phyloP scores from a whole-genome alignment of 2,329 filamentous ascomycete genomes.

The Alternaria consortialis region DNA sequence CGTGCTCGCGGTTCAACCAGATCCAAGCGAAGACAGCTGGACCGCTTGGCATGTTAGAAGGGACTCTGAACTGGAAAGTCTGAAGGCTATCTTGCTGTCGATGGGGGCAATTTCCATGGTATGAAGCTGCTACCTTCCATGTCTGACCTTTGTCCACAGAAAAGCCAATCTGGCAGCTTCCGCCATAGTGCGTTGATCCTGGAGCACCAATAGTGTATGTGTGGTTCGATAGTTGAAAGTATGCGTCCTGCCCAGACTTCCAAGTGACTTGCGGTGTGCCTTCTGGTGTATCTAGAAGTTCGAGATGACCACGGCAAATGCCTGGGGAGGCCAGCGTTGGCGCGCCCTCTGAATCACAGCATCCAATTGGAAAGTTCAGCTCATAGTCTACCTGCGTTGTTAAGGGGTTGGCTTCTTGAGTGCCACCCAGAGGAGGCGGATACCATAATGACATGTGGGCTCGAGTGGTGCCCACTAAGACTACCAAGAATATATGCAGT shows the following conservation, averaged over 20 bases:
- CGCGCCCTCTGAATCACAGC: constrained; percentile 45
- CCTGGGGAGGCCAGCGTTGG: constrained; percentile 31
- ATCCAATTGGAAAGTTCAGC: constrained; percentile 55
- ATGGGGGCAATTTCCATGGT: constrained; percentile 57
- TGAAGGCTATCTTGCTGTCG: constrained; percentile 48
- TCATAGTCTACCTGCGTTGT: constrained; percentile 17
- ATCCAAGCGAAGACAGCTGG: constrained; percentile 55
- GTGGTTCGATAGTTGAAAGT: constrained; percentile 39
- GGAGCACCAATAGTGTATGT: constrained; percentile 21
- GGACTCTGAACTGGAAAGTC: constrained; percentile 54
- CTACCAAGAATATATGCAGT: not conserved
- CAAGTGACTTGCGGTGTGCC: constrained; percentile 51
- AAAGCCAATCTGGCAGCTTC: constrained; percentile 56
- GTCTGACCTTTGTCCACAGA: constrained; percentile 52
- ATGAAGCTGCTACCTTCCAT: constrained; percentile 54
- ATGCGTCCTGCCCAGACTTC: constrained; percentile 50
- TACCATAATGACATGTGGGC: constrained; percentile 53
- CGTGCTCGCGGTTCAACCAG: constrained; percentile 58
- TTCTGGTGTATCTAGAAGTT: constrained; percentile 52
- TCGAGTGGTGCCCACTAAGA: not conserved
- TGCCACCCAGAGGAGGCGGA: constrained; percentile 53
- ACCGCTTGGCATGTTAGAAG: constrained; percentile 50
- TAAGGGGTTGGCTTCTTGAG: constrained; percentile 51
- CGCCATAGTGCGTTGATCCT: constrained; percentile 48
- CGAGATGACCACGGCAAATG: constrained; percentile 53